These are phyloP conservation scores for Neofusicoccum sp. DNA, from an alignment of 2,329 filamentous ascomycete genomes.

Conservation along the genomic window DNA sequence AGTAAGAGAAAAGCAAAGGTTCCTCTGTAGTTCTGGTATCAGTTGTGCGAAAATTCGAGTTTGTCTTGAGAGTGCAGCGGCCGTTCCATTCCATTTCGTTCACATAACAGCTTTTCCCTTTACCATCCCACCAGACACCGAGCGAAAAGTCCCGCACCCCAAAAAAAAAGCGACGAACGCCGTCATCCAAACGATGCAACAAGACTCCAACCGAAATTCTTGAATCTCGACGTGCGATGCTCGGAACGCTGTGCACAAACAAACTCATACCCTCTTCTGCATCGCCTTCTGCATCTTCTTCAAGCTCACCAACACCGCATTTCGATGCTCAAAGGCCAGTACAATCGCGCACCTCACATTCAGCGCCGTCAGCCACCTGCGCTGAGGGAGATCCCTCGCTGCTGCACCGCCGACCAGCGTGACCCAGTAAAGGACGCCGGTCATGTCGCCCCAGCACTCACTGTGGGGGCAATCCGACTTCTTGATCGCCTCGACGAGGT, in stretches of 20 bases:
- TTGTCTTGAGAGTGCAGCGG: too few relatives aligned
- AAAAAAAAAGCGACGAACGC: background rate
- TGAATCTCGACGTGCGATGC: too few relatives aligned
- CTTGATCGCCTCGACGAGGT: constrained; percentile 32
- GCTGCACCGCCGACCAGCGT: constrained; percentile 36
- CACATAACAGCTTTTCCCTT: too few relatives aligned
- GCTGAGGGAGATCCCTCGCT: background rate
- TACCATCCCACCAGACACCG: background rate
- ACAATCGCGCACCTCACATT: constrained; percentile 36
- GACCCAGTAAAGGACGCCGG: constrained; percentile 42
- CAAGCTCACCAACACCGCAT: constrained; percentile 33
- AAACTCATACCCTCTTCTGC: background rate
- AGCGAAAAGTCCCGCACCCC: background rate
- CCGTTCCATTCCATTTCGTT: too few relatives aligned
- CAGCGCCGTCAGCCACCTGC: constrained; percentile 37
- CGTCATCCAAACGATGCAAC: too few relatives aligned
- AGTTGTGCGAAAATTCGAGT: background rate
- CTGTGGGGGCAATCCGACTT: constrained; percentile 34
- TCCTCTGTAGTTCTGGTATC: background rate
- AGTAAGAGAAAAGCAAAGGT: background rate
- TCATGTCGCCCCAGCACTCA: constrained; percentile 40
- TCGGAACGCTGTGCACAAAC: too few relatives aligned
- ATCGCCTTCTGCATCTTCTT: constrained; percentile 22
- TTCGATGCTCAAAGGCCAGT: constrained; percentile 40
- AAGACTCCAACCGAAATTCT: too few relatives aligned